phyloP scores from a whole-genome alignment of 345 rosid genomes.

The Salix koriyanagi region DNA sequence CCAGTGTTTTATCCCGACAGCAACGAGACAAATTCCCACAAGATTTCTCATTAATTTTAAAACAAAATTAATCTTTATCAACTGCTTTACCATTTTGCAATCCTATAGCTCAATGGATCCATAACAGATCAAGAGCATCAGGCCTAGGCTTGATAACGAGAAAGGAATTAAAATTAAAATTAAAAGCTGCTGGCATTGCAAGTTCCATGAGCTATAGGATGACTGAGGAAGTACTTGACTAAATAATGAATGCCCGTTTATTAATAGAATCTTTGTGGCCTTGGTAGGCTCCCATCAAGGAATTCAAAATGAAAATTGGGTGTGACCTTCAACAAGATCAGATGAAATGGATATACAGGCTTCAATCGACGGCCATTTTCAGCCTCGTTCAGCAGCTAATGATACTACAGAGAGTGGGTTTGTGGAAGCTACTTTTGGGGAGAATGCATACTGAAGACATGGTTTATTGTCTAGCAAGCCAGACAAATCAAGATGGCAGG shows the following conservation, averaged over 20 bases:
- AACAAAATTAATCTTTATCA: neutral
- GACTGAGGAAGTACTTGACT: neutral
- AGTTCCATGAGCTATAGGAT: neutral
- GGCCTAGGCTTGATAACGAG: neutral
- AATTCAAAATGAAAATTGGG: neutral
- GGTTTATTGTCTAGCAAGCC: neutral
- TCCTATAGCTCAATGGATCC: neutral
- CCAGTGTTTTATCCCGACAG: neutral
- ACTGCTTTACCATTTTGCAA: neutral
- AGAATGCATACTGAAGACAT: neutral
- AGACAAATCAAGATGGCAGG: too few species aligned
- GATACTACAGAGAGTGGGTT: neutral
- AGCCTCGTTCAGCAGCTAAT: neutral
- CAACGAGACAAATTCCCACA: neutral
- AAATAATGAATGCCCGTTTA: neutral
- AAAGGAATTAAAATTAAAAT: neutral
- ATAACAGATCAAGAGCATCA: neutral
- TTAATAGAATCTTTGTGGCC: neutral
- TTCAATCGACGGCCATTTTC: neutral
- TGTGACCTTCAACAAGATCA: neutral
- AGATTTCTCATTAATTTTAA: neutral
- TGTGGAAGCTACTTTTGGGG: neutral
- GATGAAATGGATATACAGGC: neutral
- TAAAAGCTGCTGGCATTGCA: neutral
- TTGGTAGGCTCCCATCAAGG: neutral